Conservation (phyloP, 139 green algal species). For the Coelastrella sp. region DNA sequence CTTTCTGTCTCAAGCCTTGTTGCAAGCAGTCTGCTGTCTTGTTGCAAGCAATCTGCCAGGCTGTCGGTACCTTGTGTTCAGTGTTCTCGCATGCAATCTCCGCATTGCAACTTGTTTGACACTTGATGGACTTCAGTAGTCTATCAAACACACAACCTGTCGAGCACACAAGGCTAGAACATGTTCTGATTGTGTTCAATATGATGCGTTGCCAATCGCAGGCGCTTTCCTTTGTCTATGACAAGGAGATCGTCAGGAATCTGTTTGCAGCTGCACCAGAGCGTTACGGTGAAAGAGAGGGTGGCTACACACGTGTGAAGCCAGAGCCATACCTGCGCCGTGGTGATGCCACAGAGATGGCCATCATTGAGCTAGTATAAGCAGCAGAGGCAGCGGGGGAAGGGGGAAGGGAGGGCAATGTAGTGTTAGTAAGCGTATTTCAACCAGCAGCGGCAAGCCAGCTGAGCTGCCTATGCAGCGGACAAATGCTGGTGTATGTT, state of each 20-base stretch:
- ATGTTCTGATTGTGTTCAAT: no score
- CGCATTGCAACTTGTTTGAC: no score
- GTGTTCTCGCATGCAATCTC: no score
- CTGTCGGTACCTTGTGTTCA: no score
- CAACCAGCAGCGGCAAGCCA: constrained; percentile 8
- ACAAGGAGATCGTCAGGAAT: constrained; percentile 92
- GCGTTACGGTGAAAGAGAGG: constrained; percentile 89
- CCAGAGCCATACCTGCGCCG: constrained; percentile 62
- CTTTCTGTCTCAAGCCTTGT: no score
- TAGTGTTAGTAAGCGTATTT: not conserved
- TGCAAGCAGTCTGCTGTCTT: no score
- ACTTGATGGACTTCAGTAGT: no score
- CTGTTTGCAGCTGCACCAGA: constrained; percentile 82
- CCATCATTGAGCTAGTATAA: constrained; percentile 96
- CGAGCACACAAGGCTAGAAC: no score
- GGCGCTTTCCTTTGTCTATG: constrained; percentile 94
- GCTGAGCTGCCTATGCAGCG: not conserved
- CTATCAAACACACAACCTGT: no score
- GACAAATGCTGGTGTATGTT: no score
- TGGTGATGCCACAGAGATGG: constrained; percentile 96
- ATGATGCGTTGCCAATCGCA: constrained; percentile 41
- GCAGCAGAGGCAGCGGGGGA: not conserved
- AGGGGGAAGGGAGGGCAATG: not conserved
- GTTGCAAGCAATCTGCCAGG: no score
- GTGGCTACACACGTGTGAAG: constrained; percentile 95